These are phyloP conservation scores for Xylaria nigripes DNA, from an alignment of 495 filamentous ascomycete species.

Conservation along the genomic window DNA sequence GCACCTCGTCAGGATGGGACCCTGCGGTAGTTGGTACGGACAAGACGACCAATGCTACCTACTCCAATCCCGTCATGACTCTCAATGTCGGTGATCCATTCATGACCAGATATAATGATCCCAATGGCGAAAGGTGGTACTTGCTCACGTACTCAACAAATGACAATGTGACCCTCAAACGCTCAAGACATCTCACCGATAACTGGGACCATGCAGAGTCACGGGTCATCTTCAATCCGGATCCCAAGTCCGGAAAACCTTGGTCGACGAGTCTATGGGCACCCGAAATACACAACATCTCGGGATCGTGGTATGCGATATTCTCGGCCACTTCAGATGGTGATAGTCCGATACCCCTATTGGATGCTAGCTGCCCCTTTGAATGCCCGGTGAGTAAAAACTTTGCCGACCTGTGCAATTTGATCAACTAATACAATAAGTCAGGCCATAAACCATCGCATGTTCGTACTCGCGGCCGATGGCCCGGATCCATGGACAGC, in stretches of 20 bases:
- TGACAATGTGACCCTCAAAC: constrained; percentile 25
- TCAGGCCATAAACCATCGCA: constrained; percentile 42
- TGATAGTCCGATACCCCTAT: constrained; percentile 20
- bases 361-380: constrained; percentile 23
- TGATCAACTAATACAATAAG: constrained; percentile 25
- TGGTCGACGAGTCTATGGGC: constrained; percentile 43
- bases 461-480: constrained; percentile 40
- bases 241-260: constrained; percentile 28
- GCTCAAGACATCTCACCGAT: constrained; percentile 28
- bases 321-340: constrained; percentile 41
- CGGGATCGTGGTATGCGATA: constrained; percentile 42
- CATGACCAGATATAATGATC: constrained; percentile 19
- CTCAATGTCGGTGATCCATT: constrained; percentile 23
- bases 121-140: constrained; percentile 26
- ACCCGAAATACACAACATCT: constrained; percentile 41
- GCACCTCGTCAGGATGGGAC: constrained; percentile 18
- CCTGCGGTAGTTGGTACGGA: constrained; percentile 20
- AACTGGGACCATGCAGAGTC: constrained; percentile 40
- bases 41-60: constrained; percentile 27
- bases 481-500: constrained; percentile 37
- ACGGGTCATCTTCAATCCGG: constrained; percentile 30
- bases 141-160: constrained; percentile 28
- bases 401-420: background rate
- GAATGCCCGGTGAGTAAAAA: constrained; percentile 30
- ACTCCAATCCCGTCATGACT: constrained; percentile 29